These are phyloP conservation scores for Fusarium annulatum DNA, from an alignment of 2,329 filamentous ascomycete genomes.

Conservation along the genomic window DNA sequence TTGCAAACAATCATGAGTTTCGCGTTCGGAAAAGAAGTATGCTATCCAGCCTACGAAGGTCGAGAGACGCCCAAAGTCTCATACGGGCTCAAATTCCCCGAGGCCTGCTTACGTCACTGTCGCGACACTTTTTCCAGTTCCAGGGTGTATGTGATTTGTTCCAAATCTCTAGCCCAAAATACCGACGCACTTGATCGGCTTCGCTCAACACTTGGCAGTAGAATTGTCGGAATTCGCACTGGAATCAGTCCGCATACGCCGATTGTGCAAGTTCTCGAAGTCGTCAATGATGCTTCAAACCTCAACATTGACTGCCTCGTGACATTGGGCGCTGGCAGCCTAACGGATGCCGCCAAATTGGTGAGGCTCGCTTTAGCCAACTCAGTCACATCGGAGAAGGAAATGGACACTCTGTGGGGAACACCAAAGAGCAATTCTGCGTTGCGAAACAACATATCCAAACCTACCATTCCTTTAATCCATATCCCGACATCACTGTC, in stretches of 20 bases:
- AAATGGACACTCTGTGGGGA: slow-evolving; percentile 52
- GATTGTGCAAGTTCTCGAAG: slow-evolving; percentile 63
- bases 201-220: slow-evolving; percentile 52
- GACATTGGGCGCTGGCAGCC: slow-evolving; percentile 64
- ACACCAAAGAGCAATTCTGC: slow-evolving; percentile 39
- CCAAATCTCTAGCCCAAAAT: slow-evolving; percentile 58
- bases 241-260: slow-evolving; percentile 56
- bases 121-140: not conserved
- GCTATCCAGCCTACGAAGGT: not conserved
- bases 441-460: slow-evolving; percentile 6
- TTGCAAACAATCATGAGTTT: not conserved
- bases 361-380: slow-evolving; percentile 63
- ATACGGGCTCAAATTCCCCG: slow-evolving; percentile 9
- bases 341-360: slow-evolving; percentile 68
- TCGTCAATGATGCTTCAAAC: slow-evolving; percentile 54
- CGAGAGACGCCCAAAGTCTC: slow-evolving; percentile 8
- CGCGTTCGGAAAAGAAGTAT: slow-evolving; percentile 1
- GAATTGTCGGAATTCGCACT: slow-evolving; percentile 45
- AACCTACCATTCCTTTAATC: slow-evolving; percentile 47
- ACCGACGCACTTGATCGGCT: slow-evolving; percentile 59
- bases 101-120: slow-evolving; percentile 12
- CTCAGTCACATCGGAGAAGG: slow-evolving; percentile 50
- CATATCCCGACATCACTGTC: slow-evolving; percentile 52
- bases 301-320: slow-evolving; percentile 60
- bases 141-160: slow-evolving; percentile 38